Conservation (phyloP, 2,329 filamentous ascomycete species). For the Talaromyces sp. region DNA sequence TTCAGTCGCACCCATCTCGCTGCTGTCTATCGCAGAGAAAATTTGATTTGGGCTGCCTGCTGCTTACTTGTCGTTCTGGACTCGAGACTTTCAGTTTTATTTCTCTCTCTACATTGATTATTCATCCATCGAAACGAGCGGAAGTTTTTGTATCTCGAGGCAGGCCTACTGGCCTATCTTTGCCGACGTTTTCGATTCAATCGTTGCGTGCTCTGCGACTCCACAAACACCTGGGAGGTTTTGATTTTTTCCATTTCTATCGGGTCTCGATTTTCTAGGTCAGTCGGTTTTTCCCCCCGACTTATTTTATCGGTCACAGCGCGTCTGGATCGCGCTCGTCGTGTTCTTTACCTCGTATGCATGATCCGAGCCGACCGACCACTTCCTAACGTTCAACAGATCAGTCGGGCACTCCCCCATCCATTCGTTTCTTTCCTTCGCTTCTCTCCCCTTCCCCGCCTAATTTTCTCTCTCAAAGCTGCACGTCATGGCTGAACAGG, state of each 20-base stretch:
- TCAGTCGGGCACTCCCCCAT: background rate
- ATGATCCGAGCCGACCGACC: background rate
- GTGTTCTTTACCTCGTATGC: background rate
- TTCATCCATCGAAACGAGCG: background rate
- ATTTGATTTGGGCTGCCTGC: background rate
- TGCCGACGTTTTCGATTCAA: conserved; percentile 1
- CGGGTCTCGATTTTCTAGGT: conserved; percentile 1
- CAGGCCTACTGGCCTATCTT: conserved; percentile 14
- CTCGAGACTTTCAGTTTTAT: background rate
- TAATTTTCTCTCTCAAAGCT: conserved; percentile 20
- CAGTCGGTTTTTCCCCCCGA: background rate
- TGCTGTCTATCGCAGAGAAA: background rate
- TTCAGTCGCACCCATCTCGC: background rate
- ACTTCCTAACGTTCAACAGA: background rate
- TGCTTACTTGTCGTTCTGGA: background rate
- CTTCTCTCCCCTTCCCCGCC: conserved; percentile 23
- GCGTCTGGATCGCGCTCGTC: background rate
- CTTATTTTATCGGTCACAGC: background rate
- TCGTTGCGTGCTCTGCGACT: background rate
- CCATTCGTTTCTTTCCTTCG: conserved; percentile 18
- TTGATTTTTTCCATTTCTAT: conserved; percentile 1
- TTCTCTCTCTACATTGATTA: background rate
- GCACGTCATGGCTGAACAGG: conserved; percentile 66
- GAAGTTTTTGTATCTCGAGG: conserved; percentile 4
- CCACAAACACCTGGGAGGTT: conserved; percentile 9